A percentile compares a stretch with the other conserved stretches of the same genome.
Conservation (phyloP, 306 rosid species). For the Cicer chorassanicum region DNA sequence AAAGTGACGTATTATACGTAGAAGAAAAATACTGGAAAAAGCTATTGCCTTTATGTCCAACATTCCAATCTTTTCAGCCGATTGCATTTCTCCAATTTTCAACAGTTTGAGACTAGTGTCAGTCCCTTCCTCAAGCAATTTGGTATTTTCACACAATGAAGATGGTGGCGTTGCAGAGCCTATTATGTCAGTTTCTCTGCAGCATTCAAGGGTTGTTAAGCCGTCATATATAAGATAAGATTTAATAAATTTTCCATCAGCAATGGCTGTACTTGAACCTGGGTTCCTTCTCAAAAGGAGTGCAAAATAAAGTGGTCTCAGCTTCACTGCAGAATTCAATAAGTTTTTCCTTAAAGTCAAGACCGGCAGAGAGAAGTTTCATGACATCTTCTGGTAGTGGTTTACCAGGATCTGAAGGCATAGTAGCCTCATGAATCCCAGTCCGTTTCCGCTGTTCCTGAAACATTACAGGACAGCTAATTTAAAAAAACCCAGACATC, state of each 20-base stretch:
- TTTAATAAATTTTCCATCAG: constrained; percentile 42
- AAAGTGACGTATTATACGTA: constrained; percentile 15
- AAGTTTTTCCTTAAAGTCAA: constrained; percentile 59
- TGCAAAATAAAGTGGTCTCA: constrained; percentile 45
- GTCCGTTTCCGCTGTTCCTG: constrained; percentile 79
- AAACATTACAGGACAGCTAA: constrained; percentile 39
- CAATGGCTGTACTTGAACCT: constrained; percentile 48
- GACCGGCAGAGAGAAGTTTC: constrained; percentile 62
- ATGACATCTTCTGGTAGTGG: constrained; percentile 77
- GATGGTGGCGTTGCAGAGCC: constrained; percentile 59
- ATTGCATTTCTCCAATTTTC: constrained; percentile 54
- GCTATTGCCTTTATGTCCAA: constrained; percentile 55
- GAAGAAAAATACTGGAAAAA: constrained; percentile 41
- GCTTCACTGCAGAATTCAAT: constrained; percentile 54
- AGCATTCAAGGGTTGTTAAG: constrained; percentile 42
- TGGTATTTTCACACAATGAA: constrained; percentile 51
- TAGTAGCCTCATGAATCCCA: constrained; percentile 56
- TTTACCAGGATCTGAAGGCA: constrained; percentile 66
- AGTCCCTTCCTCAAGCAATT: constrained; percentile 44
- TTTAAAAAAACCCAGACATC: constrained; percentile 35
- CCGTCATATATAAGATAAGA: constrained; percentile 42
- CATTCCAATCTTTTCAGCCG: constrained; percentile 48
- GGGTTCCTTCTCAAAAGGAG: constrained; percentile 55
- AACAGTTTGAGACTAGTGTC: constrained; percentile 45
- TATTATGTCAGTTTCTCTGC: constrained; percentile 58